Conservation (phyloP, 2,329 filamentous ascomycete species). For the Arthrobotrys musiformis region DNA sequence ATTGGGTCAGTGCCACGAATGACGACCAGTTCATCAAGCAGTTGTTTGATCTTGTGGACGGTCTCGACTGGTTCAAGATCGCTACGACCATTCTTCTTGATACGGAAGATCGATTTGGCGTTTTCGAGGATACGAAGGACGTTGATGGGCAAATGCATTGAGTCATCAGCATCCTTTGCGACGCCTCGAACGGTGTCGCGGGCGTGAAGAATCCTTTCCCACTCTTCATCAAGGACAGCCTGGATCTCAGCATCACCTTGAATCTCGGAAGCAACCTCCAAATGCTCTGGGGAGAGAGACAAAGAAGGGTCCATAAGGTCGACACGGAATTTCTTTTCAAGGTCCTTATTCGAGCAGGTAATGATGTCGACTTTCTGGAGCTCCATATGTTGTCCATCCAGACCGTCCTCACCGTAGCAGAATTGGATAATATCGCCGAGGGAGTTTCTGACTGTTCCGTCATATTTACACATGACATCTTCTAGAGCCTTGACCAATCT, state of each 20-base stretch:
- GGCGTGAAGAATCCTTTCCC: conserved; percentile 78
- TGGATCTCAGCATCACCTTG: conserved; percentile 88
- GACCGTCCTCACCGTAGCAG: conserved; percentile 94
- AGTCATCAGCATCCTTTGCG: conserved; percentile 70
- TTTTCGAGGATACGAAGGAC: conserved; percentile 89
- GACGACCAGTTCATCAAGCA: conserved; percentile 81
- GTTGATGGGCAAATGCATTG: conserved; percentile 92
- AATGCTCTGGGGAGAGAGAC: conserved; percentile 73
- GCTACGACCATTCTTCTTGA: conserved; percentile 85
- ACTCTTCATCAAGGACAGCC: conserved; percentile 86
- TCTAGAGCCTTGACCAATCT: conserved; percentile 97
- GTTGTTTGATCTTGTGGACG: conserved; percentile 78
- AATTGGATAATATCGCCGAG: conserved; percentile 97
- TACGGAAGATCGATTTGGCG: conserved; percentile 88
- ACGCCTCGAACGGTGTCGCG: conserved; percentile 75
- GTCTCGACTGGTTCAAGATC: conserved; percentile 90
- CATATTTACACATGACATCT: conserved; percentile 97
- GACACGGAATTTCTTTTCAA: conserved; percentile 83
- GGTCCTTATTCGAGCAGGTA: conserved; percentile 78
- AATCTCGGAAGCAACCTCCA: conserved; percentile 89
- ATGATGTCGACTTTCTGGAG: conserved; percentile 90
- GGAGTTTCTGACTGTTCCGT: conserved; percentile 96
- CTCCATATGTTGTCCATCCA: conserved; percentile 93
- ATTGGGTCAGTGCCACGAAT: conserved; percentile 86
- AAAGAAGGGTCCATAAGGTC: conserved; percentile 81